Evolutionary conservation across 208 protist genomes (phyloP), one percentile per base, ranked within the genome.

Genomic region (Trypanosoma lewisi): DNA sequence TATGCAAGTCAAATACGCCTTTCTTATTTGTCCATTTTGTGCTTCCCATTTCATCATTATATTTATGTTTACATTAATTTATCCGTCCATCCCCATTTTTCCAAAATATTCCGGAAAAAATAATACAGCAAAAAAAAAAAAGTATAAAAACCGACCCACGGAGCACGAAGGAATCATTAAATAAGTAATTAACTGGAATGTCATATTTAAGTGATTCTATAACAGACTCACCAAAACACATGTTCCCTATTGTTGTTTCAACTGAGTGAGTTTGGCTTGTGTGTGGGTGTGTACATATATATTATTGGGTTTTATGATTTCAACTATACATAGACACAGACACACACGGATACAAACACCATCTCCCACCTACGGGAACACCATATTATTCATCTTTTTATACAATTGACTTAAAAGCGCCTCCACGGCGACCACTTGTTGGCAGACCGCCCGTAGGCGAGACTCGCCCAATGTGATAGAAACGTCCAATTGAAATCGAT

Each of bases 391-490:
- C n/a, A 58, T 25, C 21, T 28, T 8, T 33, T 49, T 4, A n/a
- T 60, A 34, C 7, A 60, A 30, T 21, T 4, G 11, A 19, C 12
- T 17, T 48, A 49, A 14, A 30, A 39, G 33, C 2, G 39, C 21
- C 1, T 60, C 23, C 39, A 49, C 16, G 0, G 52, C 28, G 14
- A 2, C 9, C 44, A 58, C 4, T 21, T 58, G 16, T 42, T 23
- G 27, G n/a, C 44, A 33, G 19, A 58, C 52, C 23, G 52, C 52
- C 30, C 52, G 52, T 33, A 58, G 52, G 11, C 52, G 52, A 42
- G 52, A 42, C 52, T 58, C 52, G 12, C 34, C 52, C 25, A 58
- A 21, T 5, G 52, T n/a, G 21, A 58, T 44, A 14, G 31, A 17
- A 28, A 33, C 16, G n/a, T 58, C 33, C 19, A 58, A 33, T 8